phyloP scores from a whole-genome alignment of 2,329 filamentous ascomycete species.

The Orbilia javanica region DNA sequence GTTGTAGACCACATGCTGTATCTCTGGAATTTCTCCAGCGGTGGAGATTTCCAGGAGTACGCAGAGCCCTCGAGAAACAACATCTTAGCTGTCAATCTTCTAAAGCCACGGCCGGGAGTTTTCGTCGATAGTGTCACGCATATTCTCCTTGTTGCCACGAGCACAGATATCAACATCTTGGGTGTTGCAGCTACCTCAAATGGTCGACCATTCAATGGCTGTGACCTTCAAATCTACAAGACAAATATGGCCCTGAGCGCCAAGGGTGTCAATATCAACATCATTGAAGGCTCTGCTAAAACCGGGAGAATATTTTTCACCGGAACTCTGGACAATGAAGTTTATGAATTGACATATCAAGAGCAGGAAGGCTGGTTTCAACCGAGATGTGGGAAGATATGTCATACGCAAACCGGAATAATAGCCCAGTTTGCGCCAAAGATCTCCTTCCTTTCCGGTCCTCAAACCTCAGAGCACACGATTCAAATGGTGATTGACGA shows the following conservation, averaged over 20 bases:
- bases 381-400: constrained; percentile 85
- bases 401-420: constrained; percentile 83
- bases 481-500: constrained; percentile 88
- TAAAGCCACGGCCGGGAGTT: constrained; percentile 85
- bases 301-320: constrained; percentile 94
- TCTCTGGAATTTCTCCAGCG: constrained; percentile 95
- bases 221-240: constrained; percentile 81
- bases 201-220: constrained; percentile 73
- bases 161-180: constrained; percentile 85
- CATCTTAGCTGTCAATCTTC: constrained; percentile 90
- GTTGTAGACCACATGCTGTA: constrained; percentile 96
- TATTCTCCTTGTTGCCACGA: constrained; percentile 88
- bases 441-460: constrained; percentile 67
- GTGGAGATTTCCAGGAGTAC: constrained; percentile 61
- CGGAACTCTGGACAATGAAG: constrained; percentile 82
- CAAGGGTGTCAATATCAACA: constrained; percentile 79
- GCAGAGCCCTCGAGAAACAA: constrained; percentile 68
- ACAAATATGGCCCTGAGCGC: constrained; percentile 86
- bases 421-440: constrained; percentile 72
- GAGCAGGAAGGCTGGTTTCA: constrained; percentile 98
- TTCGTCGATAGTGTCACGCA: constrained; percentile 89
- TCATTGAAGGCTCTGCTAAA: constrained; percentile 81
- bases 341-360: constrained; percentile 95
- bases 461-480: constrained; percentile 73
- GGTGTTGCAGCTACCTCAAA: constrained; percentile 79